Conservation (phyloP, 1,284 basidiomycete species). For the Cutaneotrichosporon mucoides region DNA sequence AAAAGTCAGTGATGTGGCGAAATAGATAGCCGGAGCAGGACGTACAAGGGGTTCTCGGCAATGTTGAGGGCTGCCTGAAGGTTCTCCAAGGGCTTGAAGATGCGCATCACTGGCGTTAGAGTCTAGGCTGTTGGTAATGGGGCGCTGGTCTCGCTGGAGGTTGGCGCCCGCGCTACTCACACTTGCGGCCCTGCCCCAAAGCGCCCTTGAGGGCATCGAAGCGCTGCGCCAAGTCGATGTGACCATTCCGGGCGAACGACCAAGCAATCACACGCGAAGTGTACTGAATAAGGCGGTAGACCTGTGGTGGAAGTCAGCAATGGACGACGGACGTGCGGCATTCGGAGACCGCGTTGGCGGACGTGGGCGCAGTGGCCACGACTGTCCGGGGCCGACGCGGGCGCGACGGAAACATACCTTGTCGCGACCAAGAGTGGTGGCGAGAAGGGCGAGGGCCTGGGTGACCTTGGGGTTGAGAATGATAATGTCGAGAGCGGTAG, state of each 20-base stretch:
- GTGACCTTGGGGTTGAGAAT: slow-evolving; percentile 72
- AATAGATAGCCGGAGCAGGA: background rate
- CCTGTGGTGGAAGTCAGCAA: slow-evolving; percentile 50
- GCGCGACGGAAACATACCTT: slow-evolving; percentile 57
- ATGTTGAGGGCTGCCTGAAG: slow-evolving; percentile 85
- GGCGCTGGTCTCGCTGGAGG: no score
- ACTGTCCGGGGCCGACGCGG: background rate
- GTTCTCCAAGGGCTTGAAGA: slow-evolving; percentile 93
- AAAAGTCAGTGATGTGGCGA: slow-evolving; percentile 2
- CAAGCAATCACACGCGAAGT: slow-evolving; percentile 86
- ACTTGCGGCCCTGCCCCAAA: slow-evolving; percentile 70
- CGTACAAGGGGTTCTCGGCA: slow-evolving; percentile 53
- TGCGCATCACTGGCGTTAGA: slow-evolving; percentile 66
- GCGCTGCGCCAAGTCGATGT: slow-evolving; percentile 62
- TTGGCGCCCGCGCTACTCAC: slow-evolving; percentile 52
- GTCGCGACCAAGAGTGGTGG: slow-evolving; percentile 80
- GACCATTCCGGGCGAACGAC: slow-evolving; percentile 63
- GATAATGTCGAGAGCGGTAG: slow-evolving; percentile 65
- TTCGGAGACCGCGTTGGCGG: background rate
- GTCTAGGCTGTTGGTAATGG: no score
- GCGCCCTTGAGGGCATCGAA: slow-evolving; percentile 77
- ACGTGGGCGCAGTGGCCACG: no score
- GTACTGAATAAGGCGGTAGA: slow-evolving; percentile 89
- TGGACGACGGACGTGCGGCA: background rate
- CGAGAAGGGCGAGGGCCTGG: slow-evolving; percentile 68